A percentile compares a stretch with the other conserved stretches of the same genome.
Evolutionary conservation across 768 basidiomycete species (phyloP).

Genomic region (Glaciozyma antarctica): DNA sequence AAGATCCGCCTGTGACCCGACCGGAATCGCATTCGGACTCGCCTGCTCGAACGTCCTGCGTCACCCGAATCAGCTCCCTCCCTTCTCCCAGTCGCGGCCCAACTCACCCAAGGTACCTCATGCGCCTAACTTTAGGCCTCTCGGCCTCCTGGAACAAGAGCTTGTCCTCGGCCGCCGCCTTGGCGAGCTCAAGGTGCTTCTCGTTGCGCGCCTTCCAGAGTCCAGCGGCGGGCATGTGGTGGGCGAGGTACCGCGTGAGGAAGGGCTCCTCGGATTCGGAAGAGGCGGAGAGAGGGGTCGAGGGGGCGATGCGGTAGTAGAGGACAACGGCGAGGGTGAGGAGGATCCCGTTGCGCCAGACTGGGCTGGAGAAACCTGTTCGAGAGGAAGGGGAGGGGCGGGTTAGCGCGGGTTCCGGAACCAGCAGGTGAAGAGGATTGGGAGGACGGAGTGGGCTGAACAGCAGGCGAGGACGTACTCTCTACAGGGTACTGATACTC

Average conservation of each 20-base stretch:
- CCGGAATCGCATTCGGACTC: slow-evolving; percentile 38
- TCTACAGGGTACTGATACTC: background rate
- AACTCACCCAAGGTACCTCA: slow-evolving; percentile 40
- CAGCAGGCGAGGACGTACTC: background rate
- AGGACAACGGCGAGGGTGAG: slow-evolving; percentile 34
- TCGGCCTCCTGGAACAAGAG: slow-evolving; percentile 43
- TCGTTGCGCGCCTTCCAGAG: slow-evolving; percentile 40
- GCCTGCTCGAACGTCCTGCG: slow-evolving; percentile 40
- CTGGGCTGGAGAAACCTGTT: slow-evolving; percentile 40
- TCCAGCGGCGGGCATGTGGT: slow-evolving; percentile 36
- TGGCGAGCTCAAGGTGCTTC: slow-evolving; percentile 40
- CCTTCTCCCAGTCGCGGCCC: background rate
- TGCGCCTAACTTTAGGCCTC: slow-evolving; percentile 38
- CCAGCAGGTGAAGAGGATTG: background rate
- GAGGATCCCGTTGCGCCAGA: slow-evolving; percentile 38
- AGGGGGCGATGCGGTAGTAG: slow-evolving; percentile 35
- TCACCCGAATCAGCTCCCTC: background rate
- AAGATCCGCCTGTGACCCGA: slow-evolving; percentile 40
- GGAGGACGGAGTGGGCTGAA: background rate
- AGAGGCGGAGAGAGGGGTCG: slow-evolving; percentile 29
- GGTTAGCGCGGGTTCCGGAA: background rate
- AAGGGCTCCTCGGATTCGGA: slow-evolving; percentile 28
- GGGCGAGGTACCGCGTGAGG: slow-evolving; percentile 38
- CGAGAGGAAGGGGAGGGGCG: background rate
- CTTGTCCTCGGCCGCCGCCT: slow-evolving; percentile 39